Evolutionary conservation across 768 basidiomycete species (phyloP), one percentile per base, ranked within the genome.

Genomic region (Hydnomerulius pinastri): DNA sequence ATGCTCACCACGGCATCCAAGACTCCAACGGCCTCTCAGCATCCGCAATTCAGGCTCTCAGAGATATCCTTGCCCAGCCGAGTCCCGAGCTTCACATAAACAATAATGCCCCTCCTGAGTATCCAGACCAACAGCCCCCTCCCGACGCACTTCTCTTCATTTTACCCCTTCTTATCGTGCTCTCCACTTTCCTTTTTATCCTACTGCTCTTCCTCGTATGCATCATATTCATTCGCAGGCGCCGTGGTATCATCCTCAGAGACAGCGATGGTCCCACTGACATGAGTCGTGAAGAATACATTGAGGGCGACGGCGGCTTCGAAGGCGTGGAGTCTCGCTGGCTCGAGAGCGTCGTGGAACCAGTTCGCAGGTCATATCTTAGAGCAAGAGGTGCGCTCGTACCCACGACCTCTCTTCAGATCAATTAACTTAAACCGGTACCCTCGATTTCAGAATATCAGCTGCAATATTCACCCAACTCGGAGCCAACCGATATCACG

Each of bases 401-500:
- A 43, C 41, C 25, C 15, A 17, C 18, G 21, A 36, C 11, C 46
- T n/a, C 48, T 33, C 43, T 43, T 48, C 40, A 49, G 42, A 32
- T 43, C 30, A 43, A 43, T 46, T 45, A 21, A 52, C 49, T 55
- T 17, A 44, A n/a, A 9, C 44, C 43, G 37, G 53, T 36, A 27
- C 30, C 21, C 21, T 38, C 25, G 27, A 44, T n/a, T 39, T 28
- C 66, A 93, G 91, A 90, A 44, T 87, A 84, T 65, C 91, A 93
- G 64, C 54, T 85, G 21, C 87, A 90, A 67, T 95, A 95, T 69
- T 92, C 90, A 4, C 95, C 97, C 27, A 93, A 96, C 65, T 98
- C 97, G n/a, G 77, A 88, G 37, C 92, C 95, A 20, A 95, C 96
- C 44, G 97, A 99, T 69, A 98, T 99, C 71, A 99, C 96, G 1